Conservation (phyloP, 495 filamentous ascomycete genomes). For the Neurospora cerealis region DNA sequence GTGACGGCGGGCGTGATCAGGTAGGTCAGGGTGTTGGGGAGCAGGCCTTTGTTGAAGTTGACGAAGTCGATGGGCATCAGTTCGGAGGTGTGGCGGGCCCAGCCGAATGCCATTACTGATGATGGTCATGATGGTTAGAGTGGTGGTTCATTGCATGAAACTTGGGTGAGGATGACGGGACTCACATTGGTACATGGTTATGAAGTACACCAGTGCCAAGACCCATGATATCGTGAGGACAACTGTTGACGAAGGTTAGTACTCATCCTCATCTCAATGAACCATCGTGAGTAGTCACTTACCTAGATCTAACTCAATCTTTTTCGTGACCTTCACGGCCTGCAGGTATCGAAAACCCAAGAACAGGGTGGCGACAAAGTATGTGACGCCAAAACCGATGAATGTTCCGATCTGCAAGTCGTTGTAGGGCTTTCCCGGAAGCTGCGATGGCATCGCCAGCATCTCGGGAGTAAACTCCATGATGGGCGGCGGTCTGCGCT, state of each 20-base stretch:
- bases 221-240: slow-evolving; percentile 6
- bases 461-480: background rate
- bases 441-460: background rate
- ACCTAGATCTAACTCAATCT: slow-evolving; percentile 4
- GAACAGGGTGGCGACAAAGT: slow-evolving; percentile 5
- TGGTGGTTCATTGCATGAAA: too few species aligned
- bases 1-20: slow-evolving; percentile 13
- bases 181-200: slow-evolving; percentile 2
- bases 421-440: background rate
- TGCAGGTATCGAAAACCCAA: slow-evolving; percentile 6
- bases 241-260: background rate
- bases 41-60: slow-evolving; percentile 8
- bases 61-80: slow-evolving; percentile 1
- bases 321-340: slow-evolving; percentile 3
- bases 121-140: background rate
- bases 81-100: slow-evolving; percentile 6
- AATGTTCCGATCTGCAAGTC: slow-evolving; percentile 1
- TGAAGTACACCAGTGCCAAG: slow-evolving; percentile 2
- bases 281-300: background rate
- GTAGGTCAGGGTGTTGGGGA: slow-evolving; percentile 12
- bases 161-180: too few species aligned
- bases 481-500: background rate
- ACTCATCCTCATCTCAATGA: background rate
- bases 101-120: slow-evolving; percentile 7
- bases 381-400: slow-evolving; percentile 5